Evolutionary conservation across 495 filamentous ascomycete species (phyloP).

Genomic region (Neurospora sp.): DNA sequence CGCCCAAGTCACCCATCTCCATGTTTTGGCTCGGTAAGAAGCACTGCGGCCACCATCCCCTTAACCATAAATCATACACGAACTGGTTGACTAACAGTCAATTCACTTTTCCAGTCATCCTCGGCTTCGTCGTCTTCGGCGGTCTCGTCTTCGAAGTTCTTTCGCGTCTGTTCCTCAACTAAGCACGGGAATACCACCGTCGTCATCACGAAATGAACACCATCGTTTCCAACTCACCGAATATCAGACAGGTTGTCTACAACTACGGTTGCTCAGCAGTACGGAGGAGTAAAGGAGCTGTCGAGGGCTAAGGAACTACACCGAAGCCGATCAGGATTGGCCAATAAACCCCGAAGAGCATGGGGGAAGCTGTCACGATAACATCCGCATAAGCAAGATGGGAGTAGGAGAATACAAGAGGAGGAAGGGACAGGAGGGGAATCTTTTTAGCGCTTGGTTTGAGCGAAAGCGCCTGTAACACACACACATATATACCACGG

Average conservation of each 20-base stretch:
- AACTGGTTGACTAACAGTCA: neutral
- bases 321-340: neutral
- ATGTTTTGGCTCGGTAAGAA: conserved; percentile 72
- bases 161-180: conserved; percentile 58
- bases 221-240: neutral
- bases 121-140: conserved; percentile 77
- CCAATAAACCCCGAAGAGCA: neutral
- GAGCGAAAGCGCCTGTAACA: neutral
- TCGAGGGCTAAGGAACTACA: neutral
- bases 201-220: neutral
- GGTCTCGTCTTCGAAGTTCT: conserved; percentile 77
- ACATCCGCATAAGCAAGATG: neutral
- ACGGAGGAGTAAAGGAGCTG: neutral
- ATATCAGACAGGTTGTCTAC: neutral
- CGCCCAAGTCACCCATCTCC: conserved; percentile 69
- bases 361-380: neutral
- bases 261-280: neutral
- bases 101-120: conserved; percentile 41
- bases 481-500: neutral
- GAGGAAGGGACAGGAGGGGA: neutral
- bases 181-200: neutral
- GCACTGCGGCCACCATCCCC: neutral
- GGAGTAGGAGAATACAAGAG: neutral
- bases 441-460: neutral
- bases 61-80: neutral